phyloP scores from a whole-genome alignment of 495 filamentous ascomycete species.

The Alectoria sarmentosa region DNA sequence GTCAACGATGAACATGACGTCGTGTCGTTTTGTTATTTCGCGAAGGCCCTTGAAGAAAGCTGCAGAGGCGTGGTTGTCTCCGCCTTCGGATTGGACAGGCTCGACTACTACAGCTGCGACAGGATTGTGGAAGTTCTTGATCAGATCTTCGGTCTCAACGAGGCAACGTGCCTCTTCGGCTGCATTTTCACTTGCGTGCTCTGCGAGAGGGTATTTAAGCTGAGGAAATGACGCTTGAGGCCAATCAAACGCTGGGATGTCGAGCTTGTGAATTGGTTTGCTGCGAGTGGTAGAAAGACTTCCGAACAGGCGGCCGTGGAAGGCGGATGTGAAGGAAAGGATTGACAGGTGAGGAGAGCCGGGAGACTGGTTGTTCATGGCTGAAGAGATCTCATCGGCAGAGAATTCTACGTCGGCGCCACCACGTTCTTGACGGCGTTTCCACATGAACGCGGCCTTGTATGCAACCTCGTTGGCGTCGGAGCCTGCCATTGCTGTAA shows the following conservation, averaged over 20 bases:
- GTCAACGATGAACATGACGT: conserved; percentile 91
- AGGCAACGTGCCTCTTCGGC: conserved; percentile 79
- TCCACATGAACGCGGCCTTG: conserved; percentile 99
- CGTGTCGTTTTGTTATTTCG: conserved; percentile 75
- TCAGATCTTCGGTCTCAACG: conserved; percentile 78
- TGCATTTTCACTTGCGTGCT: conserved; percentile 74
- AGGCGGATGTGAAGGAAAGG: conserved; percentile 85
- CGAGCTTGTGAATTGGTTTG: conserved; percentile 97
- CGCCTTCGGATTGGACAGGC: conserved; percentile 96
- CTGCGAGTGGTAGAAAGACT: conserved; percentile 86
- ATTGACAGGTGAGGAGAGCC: conserved; percentile 83
- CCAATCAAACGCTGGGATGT: conserved; percentile 98
- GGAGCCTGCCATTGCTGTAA: conserved; percentile 91
- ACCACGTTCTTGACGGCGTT: conserved; percentile 80
- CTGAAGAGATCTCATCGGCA: conserved; percentile 63
- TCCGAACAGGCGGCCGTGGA: conserved; percentile 95
- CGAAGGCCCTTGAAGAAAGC: conserved; percentile 88
- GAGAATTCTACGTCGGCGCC: conserved; percentile 78
- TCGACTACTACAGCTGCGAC: conserved; percentile 86
- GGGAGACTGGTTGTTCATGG: conserved; percentile 81
- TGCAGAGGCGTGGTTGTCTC: conserved; percentile 96
- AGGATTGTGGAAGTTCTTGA: conserved; percentile 78
- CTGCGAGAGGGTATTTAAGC: conserved; percentile 86
- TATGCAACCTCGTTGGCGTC: conserved; percentile 99
- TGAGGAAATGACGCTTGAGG: conserved; percentile 88